Evolutionary conservation across 1,139 yeast genomes (phyloP).

Genomic region (Zygoascus sp.): DNA sequence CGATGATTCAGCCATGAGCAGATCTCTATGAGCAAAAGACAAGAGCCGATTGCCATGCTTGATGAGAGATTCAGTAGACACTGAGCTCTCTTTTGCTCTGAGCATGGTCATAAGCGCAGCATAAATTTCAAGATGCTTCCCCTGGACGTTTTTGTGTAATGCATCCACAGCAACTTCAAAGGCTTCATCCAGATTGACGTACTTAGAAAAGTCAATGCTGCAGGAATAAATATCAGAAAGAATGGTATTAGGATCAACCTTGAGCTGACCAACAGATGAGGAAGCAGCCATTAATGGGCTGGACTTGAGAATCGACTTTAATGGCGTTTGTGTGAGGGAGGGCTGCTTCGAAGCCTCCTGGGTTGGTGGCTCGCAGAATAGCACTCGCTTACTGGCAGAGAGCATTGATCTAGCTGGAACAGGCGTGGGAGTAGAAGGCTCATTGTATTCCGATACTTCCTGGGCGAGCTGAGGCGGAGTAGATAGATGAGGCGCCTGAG

Average conservation of each 20-base stretch:
- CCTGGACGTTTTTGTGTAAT: slow-evolving; percentile 13
- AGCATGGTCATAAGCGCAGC: slow-evolving; percentile 23
- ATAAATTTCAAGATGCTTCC: slow-evolving; percentile 21
- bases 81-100: slow-evolving; percentile 16
- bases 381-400: slow-evolving; percentile 2
- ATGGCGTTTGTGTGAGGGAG: background rate
- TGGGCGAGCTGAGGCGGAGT: background rate
- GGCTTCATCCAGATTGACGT: slow-evolving; percentile 19
- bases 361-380: slow-evolving; percentile 12
- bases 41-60: slow-evolving; percentile 20
- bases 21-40: slow-evolving; percentile 23
- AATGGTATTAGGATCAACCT: slow-evolving; percentile 10
- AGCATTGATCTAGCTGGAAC: background rate
- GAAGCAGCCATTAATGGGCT: background rate
- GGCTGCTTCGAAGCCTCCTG: slow-evolving; percentile 3
- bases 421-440: slow-evolving; percentile 9
- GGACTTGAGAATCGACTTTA: slow-evolving; percentile 6
- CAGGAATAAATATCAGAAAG: slow-evolving; percentile 22
- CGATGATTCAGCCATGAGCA: slow-evolving; percentile 19
- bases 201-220: slow-evolving; percentile 18
- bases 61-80: slow-evolving; percentile 20
- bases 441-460: background rate
- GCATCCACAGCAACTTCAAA: slow-evolving; percentile 22
- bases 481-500: background rate
- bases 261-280: background rate